These are phyloP conservation scores for Rhizophora apiculata DNA, from an alignment of 345 rosid genomes.

Conservation along the genomic window DNA sequence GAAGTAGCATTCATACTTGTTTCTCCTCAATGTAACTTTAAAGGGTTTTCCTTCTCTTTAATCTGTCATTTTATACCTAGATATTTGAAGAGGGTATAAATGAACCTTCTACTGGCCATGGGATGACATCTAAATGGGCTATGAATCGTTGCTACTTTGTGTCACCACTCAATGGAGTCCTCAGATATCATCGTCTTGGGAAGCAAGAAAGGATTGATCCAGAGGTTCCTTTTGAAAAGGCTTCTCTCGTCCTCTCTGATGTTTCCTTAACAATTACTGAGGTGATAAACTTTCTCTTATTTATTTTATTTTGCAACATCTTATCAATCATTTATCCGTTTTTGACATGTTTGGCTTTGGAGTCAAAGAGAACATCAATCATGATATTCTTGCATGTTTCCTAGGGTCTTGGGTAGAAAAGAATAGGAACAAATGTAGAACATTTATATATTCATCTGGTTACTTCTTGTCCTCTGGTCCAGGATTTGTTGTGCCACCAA, in stretches of 20 bases:
- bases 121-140: conserved; percentile 66
- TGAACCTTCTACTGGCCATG: conserved; percentile 44
- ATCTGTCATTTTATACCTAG: conserved; percentile 35
- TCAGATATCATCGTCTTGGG: conserved; percentile 94
- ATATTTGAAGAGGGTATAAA: conserved; percentile 97
- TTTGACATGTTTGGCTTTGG: background rate
- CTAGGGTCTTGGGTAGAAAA: background rate
- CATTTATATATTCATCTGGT: too few species aligned
- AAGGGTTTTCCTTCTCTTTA: background rate
- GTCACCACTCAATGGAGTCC: conserved; percentile 88
- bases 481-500: too few species aligned
- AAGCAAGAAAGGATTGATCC: conserved; percentile 90
- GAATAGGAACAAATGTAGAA: background rate
- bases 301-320: background rate
- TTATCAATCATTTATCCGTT: conserved; percentile 2
- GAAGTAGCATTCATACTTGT: background rate
- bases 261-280: conserved; percentile 78
- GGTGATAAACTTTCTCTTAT: conserved; percentile 39
- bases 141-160: conserved; percentile 66
- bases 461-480: too few species aligned
- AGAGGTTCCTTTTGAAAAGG: conserved; percentile 92
- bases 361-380: background rate
- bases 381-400: conserved; percentile 1
- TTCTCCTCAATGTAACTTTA: conserved; percentile 8
- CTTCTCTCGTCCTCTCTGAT: conserved; percentile 72